Evolutionary conservation across 768 basidiomycete genomes (phyloP).

Genomic region (Gloeostereum incarnatum): DNA sequence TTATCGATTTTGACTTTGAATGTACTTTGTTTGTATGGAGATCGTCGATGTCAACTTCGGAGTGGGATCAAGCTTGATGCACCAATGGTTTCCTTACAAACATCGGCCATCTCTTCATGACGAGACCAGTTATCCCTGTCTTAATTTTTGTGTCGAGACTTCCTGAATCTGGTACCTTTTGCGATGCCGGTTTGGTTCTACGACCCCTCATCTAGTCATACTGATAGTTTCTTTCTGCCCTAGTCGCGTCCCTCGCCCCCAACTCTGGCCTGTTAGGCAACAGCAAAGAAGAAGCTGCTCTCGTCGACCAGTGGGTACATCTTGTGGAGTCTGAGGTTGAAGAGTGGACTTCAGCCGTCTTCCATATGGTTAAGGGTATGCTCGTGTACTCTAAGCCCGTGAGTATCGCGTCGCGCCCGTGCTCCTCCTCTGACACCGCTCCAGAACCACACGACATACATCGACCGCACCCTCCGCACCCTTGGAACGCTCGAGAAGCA

Average conservation of each 20-base stretch:
- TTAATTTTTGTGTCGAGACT: constrained; percentile 55
- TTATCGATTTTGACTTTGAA: constrained; percentile 13
- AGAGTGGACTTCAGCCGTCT: constrained; percentile 23
- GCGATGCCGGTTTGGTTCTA: constrained; percentile 15
- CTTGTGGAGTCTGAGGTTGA: constrained; percentile 63
- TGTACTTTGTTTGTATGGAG: neutral
- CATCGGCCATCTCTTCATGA: neutral
- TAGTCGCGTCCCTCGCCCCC: constrained; percentile 72
- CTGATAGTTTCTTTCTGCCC: constrained; percentile 7
- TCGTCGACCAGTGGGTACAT: constrained; percentile 81
- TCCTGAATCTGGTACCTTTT: constrained; percentile 23
- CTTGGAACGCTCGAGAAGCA: constrained; percentile 65
- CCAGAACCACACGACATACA: constrained; percentile 50
- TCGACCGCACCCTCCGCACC: constrained; percentile 45
- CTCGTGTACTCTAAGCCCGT: constrained; percentile 83
- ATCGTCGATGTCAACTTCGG: no score
- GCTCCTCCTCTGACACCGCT: neutral
- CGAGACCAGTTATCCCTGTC: constrained; percentile 63
- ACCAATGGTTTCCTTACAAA: no score
- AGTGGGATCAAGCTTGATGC: no score
- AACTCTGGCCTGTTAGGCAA: constrained; percentile 73
- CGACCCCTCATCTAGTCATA: constrained; percentile 1
- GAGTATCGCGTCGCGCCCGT: constrained; percentile 20
- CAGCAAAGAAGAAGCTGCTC: constrained; percentile 54
- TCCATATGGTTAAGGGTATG: constrained; percentile 31